Evolutionary conservation across 1,139 yeast species (phyloP).

Genomic region (Geotrichum europaeum): DNA sequence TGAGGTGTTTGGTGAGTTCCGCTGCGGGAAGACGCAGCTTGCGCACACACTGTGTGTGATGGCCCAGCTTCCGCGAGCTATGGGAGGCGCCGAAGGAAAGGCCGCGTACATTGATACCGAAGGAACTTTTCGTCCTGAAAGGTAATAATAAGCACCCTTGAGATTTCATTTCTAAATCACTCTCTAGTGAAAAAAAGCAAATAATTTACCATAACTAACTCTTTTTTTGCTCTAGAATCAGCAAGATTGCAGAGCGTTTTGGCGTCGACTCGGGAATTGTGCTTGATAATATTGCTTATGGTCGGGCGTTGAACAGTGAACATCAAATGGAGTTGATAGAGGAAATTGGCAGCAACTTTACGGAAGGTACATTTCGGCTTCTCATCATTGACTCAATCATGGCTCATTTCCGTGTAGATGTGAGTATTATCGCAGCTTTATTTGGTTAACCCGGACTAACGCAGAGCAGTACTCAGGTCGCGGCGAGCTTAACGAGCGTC

Average conservation of each 20-base stretch:
- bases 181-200: not conserved
- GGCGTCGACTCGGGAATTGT: slow-evolving; percentile 49
- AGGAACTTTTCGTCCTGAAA: slow-evolving; percentile 37
- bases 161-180: not conserved
- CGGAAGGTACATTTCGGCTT: slow-evolving; percentile 45
- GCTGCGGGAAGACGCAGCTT: slow-evolving; percentile 58
- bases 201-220: not conserved
- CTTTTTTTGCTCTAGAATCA: slow-evolving; percentile 35
- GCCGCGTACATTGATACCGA: slow-evolving; percentile 58
- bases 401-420: slow-evolving; percentile 58
- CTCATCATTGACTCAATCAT: slow-evolving; percentile 52
- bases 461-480: slow-evolving; percentile 43
- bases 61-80: slow-evolving; percentile 46
- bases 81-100: slow-evolving; percentile 60
- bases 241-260: slow-evolving; percentile 49
- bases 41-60: slow-evolving; percentile 58
- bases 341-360: slow-evolving; percentile 44
- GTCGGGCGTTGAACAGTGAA: slow-evolving; percentile 54
- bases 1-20: slow-evolving; percentile 58
- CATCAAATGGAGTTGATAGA: slow-evolving; percentile 56
- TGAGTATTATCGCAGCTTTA: slow-evolving; percentile 19
- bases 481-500: slow-evolving; percentile 57
- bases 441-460: not conserved
- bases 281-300: slow-evolving; percentile 50
- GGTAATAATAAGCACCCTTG: not conserved